Conservation (phyloP, 176 grass and related monocot genomes). For the Thalia dealbata region DNA sequence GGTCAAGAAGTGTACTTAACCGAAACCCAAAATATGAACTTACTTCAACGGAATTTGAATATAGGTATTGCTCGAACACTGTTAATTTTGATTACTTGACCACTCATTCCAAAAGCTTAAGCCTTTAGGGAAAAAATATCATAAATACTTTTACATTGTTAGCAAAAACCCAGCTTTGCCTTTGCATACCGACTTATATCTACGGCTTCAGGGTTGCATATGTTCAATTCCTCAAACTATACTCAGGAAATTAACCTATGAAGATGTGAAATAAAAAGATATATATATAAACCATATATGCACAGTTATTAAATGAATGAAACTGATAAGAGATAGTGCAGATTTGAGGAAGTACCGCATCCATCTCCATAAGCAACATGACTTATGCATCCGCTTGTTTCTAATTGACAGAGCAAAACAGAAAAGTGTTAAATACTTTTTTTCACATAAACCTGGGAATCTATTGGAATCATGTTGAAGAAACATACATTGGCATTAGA, state of each 20-base stretch:
- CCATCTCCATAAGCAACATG: slow-evolving; percentile 8
- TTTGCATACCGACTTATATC: background rate
- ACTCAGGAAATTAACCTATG: background rate
- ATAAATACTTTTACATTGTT: background rate
- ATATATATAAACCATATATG: background rate
- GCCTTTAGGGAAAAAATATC: too few species aligned
- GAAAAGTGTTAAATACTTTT: slow-evolving; percentile 15
- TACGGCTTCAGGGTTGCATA: background rate
- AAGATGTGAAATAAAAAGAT: background rate
- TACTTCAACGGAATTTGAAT: too few species aligned
- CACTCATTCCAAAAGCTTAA: too few species aligned
- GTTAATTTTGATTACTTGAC: too few species aligned
- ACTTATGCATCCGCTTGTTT: background rate
- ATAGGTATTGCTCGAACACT: too few species aligned
- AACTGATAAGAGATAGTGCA: background rate
- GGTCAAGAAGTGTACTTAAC: background rate
- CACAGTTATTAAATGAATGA: too few species aligned
- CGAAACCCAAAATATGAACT: too few species aligned
- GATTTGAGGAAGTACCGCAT: background rate
- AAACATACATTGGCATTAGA: slow-evolving; percentile 61
- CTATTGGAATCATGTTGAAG: slow-evolving; percentile 23
- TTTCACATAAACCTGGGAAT: background rate
- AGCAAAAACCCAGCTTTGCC: background rate
- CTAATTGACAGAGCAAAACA: slow-evolving; percentile 17
- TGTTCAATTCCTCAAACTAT: background rate